Base-by-base conservation (phyloP, 2,329 filamentous ascomycete genomes). In the Colletotrichum salicis region DNA sequence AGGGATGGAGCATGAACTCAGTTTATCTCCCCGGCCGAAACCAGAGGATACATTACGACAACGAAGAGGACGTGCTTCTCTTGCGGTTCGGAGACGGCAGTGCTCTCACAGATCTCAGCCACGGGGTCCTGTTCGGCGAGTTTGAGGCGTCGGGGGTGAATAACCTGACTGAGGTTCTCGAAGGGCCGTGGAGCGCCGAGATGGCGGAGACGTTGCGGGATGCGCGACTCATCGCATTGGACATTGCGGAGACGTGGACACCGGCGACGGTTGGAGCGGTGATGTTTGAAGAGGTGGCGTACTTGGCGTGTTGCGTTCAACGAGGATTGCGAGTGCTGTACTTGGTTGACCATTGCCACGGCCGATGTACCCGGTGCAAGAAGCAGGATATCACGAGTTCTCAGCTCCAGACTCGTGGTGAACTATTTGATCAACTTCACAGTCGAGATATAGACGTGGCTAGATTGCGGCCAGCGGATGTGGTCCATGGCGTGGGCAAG, bases 241-340 rank as follows among this genome's bases (percentile, higher is more conserved):
- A 81, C 48, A 74, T 80, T 19, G 74, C 71, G 6, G 78, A 80
- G 58, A 76, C 75, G 41, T 77, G 48, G 74, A 74, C 24, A n/a
- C 76, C 56, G 13, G 67, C 71, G 33, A 64, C 68, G 2, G 59
- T 51, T 22, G 71, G 74, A 19, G 51, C 74, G 64, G 41, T 75
- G 54, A 29, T 74, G 11, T 69, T 74, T 10, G 78, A 80, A 12
- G 79, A 81, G 68, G 73, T 76, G 27, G 73, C 76, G 2, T 79
- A 76, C 52, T 67, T 81, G 22, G 78, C 78, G 5, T 79, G 75
- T 12, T 78, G 76, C 57, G 64, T 81, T 24, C 77, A 80, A 22
- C 74, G 75, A 22, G 74, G 70, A 0, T 65, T 80, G 15, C 77
- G 79, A 48, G 77, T 80, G 70, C 55, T 81, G 57, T 81, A 80